Percentiles rank a stretch among this genome's conserved stretches.
Evolutionary conservation across 1,139 yeast species (phyloP).

Genomic region (Geotrichum australiense): DNA sequence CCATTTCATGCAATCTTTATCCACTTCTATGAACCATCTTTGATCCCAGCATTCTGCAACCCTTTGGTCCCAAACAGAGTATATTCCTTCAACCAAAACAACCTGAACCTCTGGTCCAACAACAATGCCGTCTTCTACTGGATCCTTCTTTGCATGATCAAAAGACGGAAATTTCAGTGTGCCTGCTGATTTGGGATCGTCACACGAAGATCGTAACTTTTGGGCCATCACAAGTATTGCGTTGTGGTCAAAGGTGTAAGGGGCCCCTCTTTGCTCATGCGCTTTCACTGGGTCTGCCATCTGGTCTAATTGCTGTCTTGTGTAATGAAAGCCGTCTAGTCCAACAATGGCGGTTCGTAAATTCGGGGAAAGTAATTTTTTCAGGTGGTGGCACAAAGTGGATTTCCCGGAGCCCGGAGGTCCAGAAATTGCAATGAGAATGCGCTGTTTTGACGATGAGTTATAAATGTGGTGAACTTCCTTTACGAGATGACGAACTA

Average conservation of each 20-base stretch:
- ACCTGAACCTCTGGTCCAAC: constrained; percentile 40
- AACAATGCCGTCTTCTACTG: constrained; percentile 45
- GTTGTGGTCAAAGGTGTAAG: constrained; percentile 61
- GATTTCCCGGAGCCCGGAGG: constrained; percentile 12
- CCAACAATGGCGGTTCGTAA: constrained; percentile 34
- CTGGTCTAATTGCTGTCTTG: constrained; percentile 46
- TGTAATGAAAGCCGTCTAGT: constrained; percentile 82
- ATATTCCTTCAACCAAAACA: constrained; percentile 52
- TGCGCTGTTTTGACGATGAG: neutral
- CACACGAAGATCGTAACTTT: constrained; percentile 7
- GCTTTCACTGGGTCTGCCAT: constrained; percentile 54
- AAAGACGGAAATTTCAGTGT: constrained; percentile 50
- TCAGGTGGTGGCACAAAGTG: constrained; percentile 3
- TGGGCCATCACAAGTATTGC: constrained; percentile 14
- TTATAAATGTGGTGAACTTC: neutral
- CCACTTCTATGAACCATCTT: constrained; percentile 39
- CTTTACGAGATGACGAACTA: neutral
- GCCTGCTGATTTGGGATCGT: neutral
- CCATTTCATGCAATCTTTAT: constrained; percentile 41
- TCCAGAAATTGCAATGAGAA: constrained; percentile 3
- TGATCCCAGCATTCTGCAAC: constrained; percentile 33
- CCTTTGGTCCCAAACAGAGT: constrained; percentile 32
- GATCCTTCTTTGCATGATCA: constrained; percentile 60
- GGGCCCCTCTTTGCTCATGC: constrained; percentile 67
- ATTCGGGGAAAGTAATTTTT: neutral